A percentile compares a stretch with the other conserved stretches of the same genome.
phyloP scores from a whole-genome alignment of 768 basidiomycete species.

The Leccinum subgranulosum region DNA sequence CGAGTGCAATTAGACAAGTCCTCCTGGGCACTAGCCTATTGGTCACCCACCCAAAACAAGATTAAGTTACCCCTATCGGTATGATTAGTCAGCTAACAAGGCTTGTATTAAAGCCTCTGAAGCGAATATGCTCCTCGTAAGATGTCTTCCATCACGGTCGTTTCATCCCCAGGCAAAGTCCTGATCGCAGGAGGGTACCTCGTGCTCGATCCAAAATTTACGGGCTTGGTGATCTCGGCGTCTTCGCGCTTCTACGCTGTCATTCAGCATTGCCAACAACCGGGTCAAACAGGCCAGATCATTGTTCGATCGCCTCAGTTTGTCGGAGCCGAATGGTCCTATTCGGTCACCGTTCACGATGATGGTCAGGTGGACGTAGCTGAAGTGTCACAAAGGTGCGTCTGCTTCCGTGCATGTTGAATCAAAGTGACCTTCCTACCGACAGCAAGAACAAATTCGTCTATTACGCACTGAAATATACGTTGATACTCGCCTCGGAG shows the following conservation, averaged over 20 bases:
- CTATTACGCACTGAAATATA: conserved; percentile 79
- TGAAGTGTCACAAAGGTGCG: conserved; percentile 23
- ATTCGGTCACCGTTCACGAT: conserved; percentile 37
- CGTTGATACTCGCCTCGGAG: conserved; percentile 66
- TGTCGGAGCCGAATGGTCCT: conserved; percentile 52
- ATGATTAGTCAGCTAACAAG: conserved; percentile 28
- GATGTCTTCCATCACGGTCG: conserved; percentile 68
- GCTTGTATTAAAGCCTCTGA: background rate
- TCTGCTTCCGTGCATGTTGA: background rate
- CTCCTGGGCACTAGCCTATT: too few species aligned
- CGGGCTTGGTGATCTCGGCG: conserved; percentile 87
- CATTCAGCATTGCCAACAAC: conserved; percentile 39
- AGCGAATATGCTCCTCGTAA: conserved; percentile 1
- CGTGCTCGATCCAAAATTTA: conserved; percentile 83
- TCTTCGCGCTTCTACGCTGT: conserved; percentile 92
- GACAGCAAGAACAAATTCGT: conserved; percentile 86
- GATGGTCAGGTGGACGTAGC: conserved; percentile 23
- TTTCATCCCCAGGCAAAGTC: conserved; percentile 95
- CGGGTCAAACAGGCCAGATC: conserved; percentile 36
- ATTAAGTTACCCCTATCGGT: conserved; percentile 29
- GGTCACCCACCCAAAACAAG: too few species aligned
- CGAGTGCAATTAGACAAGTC: too few species aligned
- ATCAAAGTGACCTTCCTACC: conserved; percentile 10
- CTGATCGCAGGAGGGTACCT: conserved; percentile 96
- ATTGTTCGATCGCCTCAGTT: conserved; percentile 91